A percentile compares a stretch with the other conserved stretches of the same genome.
These are phyloP conservation scores for Leishmania lainsoni DNA, from an alignment of 208 protist species.

Conservation along the genomic window DNA sequence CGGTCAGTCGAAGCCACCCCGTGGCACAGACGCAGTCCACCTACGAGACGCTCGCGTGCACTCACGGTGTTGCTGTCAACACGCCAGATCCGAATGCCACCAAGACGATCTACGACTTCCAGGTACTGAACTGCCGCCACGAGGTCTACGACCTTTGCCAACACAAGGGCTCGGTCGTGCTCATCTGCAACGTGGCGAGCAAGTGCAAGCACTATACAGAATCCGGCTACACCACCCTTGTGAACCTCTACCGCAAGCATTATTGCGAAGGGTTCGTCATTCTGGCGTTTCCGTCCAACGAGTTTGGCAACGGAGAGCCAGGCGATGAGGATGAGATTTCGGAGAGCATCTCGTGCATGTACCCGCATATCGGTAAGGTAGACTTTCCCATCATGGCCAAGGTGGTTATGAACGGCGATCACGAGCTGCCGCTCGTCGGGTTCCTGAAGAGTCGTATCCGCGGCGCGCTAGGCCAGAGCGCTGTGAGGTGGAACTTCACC, in stretches of 20 bases:
- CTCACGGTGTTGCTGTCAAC: slow-evolving; percentile 9
- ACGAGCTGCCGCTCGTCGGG: slow-evolving; percentile 67
- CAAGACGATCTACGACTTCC: slow-evolving; percentile 71
- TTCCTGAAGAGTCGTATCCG: slow-evolving; percentile 70
- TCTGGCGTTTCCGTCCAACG: slow-evolving; percentile 91
- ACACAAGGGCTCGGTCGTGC: slow-evolving; percentile 79
- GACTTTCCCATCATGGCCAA: slow-evolving; percentile 88
- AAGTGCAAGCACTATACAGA: slow-evolving; percentile 87
- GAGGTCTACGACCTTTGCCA: slow-evolving; percentile 79
- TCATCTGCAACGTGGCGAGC: slow-evolving; percentile 91
- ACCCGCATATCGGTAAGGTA: slow-evolving; percentile 38
- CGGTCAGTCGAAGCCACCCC: slow-evolving; percentile 4
- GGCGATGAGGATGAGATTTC: slow-evolving; percentile 75
- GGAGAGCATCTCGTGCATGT: slow-evolving; percentile 61
- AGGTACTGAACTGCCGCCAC: slow-evolving; percentile 56
- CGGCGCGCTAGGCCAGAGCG: slow-evolving; percentile 55
- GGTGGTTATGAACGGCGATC: slow-evolving; percentile 87
- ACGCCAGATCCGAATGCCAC: slow-evolving; percentile 14
- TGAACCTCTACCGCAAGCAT: slow-evolving; percentile 79
- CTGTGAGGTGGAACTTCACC: slow-evolving; percentile 94
- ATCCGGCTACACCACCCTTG: slow-evolving; percentile 65
- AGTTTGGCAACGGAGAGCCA: slow-evolving; percentile 88
- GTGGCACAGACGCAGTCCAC: neutral
- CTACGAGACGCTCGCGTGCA: slow-evolving; percentile 22
- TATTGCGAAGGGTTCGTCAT: slow-evolving; percentile 65